These are phyloP conservation scores for Cinchona pubescens DNA, from an alignment of 257 asterid genomes.

Conservation along the genomic window DNA sequence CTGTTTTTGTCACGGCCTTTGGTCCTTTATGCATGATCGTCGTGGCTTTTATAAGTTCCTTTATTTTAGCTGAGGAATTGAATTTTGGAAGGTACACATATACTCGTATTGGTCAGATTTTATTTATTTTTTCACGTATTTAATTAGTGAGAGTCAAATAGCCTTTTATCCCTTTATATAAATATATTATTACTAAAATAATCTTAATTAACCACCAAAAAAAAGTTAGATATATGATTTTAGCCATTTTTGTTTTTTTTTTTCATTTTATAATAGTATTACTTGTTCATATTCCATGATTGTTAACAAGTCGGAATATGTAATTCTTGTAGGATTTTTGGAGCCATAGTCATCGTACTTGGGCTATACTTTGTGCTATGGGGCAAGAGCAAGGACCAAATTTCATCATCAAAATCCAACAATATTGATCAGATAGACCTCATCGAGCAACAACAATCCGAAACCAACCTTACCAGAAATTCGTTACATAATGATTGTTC, in stretches of 20 bases:
- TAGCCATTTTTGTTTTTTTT: too few species aligned
- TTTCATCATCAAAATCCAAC: conserved; percentile 1
- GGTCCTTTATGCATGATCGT: conserved; percentile 46
- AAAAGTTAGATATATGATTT: too few species aligned
- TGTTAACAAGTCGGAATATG: not conserved
- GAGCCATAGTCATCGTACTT: conserved; percentile 33
- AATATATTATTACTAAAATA: too few species aligned
- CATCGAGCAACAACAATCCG: conserved; percentile 7
- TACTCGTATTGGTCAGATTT: too few species aligned
- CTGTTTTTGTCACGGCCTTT: conserved; percentile 47
- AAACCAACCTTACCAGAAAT: conserved; percentile 5
- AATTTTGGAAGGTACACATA: conserved; percentile 37
- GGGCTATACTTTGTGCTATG: conserved; percentile 46
- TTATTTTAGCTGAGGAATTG: conserved; percentile 37
- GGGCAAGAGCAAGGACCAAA: conserved; percentile 36
- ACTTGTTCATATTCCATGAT: not conserved
- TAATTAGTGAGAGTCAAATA: too few species aligned
- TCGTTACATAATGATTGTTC: not conserved
- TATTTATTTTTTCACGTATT: too few species aligned
- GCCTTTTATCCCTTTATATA: too few species aligned
- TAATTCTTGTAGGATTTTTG: conserved; percentile 16
- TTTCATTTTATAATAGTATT: too few species aligned
- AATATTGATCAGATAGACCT: conserved; percentile 15
- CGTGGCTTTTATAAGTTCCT: conserved; percentile 42
- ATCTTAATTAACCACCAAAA: too few species aligned